These are phyloP conservation scores for Microcyclosporella mali DNA, from an alignment of 2,329 filamentous ascomycete species.

Conservation along the genomic window DNA sequence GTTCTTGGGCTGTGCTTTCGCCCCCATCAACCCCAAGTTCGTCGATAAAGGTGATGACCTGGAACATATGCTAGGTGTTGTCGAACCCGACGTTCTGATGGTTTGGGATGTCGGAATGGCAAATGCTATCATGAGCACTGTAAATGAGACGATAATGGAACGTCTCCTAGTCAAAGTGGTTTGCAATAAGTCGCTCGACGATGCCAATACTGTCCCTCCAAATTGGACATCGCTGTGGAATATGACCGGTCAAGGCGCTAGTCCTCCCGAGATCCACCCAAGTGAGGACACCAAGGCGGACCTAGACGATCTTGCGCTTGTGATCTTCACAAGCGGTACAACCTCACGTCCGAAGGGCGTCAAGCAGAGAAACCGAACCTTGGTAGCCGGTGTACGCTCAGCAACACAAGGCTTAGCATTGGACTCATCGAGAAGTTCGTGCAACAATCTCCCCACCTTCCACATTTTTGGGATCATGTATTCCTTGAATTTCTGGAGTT, in stretches of 20 bases:
- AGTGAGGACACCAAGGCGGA: background rate
- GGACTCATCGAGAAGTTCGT: background rate
- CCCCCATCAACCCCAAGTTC: constrained; percentile 3
- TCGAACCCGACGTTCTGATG: background rate
- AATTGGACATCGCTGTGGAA: too few relatives aligned
- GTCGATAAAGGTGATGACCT: constrained; percentile 1
- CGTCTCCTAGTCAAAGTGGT: too few relatives aligned
- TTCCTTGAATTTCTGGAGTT: background rate
- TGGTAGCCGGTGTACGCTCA: background rate
- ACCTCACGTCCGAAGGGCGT: constrained; percentile 3
- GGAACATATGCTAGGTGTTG: constrained; percentile 3
- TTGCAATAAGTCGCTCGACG: too few relatives aligned
- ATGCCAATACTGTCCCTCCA: too few relatives aligned
- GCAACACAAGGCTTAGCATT: background rate
- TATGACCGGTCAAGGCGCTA: background rate
- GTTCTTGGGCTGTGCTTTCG: constrained; percentile 2
- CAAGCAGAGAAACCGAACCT: background rate
- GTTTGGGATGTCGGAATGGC: constrained; percentile 7
- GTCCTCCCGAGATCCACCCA: background rate
- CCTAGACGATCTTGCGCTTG: background rate
- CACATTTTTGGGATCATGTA: constrained; percentile 2
- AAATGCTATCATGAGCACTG: background rate
- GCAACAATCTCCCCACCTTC: constrained; percentile 1
- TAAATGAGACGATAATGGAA: background rate
- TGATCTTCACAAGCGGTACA: constrained; percentile 7